Evolutionary conservation across 2,329 filamentous ascomycete genomes (phyloP), one percentile per base, ranked within the genome.

Genomic region (Fusarium odoratissimum): DNA sequence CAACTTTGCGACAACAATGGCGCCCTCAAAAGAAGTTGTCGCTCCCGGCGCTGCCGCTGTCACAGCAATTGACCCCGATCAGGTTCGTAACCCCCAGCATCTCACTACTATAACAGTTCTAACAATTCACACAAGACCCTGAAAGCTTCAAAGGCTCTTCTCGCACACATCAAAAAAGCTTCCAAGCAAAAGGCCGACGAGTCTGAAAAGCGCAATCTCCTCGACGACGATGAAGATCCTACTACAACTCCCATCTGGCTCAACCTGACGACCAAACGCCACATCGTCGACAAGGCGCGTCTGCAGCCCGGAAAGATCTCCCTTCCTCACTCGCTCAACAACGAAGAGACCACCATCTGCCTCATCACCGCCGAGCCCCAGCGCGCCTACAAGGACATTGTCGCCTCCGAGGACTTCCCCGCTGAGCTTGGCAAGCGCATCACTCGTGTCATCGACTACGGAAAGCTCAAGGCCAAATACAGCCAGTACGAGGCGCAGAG

Each of bases 361-460:
- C 86, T 98, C 68, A 97, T 97, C 82, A 94, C 92, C 62, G 93
- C 94, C 76, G 88, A 91, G 78, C 90, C 90, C 30, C 95, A 97
- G 87, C 91, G 95, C 73, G 89, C 90, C 60, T 97, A 96, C 88
- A 98, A 98, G 86, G 92, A 98, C 82, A 88, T 97, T 49, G 88
- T 98, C 72, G 91, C 90, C 57, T 90, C 92, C 61, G 89, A 92
- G 45, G 88, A 90, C 33, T 95, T 94, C 84, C 92, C 92, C 37
- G 84, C 86, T 64, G 86, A 87, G 51, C 87, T 94, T 69, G 86
- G 89, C 77, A 88, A 89, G 79, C 89, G 90, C 75, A 91, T 95
- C 79, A 91, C 90, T 57, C 89, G 91, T 73, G 89, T 99, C 49
- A 92, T 98, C 77, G 94, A 95, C 77, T 85, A 95, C 74, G 88